Conservation (phyloP, 768 basidiomycete species). For the Mycena metata region DNA sequence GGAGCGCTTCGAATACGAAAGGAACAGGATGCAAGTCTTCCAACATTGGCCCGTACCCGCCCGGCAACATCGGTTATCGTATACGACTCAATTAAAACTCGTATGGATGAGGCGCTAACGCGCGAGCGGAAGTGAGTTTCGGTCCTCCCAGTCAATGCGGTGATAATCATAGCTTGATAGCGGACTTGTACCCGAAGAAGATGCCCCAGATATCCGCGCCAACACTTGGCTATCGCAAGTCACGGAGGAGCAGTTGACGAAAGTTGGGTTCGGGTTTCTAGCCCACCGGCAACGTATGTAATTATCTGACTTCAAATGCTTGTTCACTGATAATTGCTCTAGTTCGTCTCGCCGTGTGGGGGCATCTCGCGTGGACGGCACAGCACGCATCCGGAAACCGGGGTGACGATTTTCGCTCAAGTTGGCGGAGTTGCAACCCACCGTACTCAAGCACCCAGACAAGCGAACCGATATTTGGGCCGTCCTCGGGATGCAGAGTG, state of each 20-base stretch:
- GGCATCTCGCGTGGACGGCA: conserved; percentile 47
- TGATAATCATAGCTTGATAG: conserved; percentile 21
- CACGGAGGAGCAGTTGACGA: conserved; percentile 29
- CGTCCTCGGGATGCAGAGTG: conserved; percentile 45
- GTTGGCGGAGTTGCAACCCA: conserved; percentile 46
- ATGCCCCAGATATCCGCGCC: conserved; percentile 44
- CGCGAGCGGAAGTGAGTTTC: conserved; percentile 2
- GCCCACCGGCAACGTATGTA: conserved; percentile 34
- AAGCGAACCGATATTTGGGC: conserved; percentile 37
- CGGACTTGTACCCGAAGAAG: conserved; percentile 38
- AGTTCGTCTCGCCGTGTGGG: conserved; percentile 42
- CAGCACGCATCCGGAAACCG: conserved; percentile 49
- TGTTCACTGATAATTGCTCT: too few relatives aligned
- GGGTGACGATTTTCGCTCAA: conserved; percentile 47
- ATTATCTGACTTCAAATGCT: not conserved
- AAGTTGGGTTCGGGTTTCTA: conserved; percentile 37
- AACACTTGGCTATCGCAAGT: conserved; percentile 41
- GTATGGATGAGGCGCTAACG: conserved; percentile 41
- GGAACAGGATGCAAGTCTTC: conserved; percentile 35
- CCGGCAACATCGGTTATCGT: conserved; percentile 38
- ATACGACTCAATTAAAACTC: conserved; percentile 37
- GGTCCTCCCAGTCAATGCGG: not conserved
- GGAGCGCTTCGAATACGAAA: conserved; percentile 39
- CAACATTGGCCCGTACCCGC: conserved; percentile 12
- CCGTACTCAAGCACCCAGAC: conserved; percentile 43